phyloP scores from a whole-genome alignment of 169 alveolate species.

The Cryptosporidium ubiquitum region DNA sequence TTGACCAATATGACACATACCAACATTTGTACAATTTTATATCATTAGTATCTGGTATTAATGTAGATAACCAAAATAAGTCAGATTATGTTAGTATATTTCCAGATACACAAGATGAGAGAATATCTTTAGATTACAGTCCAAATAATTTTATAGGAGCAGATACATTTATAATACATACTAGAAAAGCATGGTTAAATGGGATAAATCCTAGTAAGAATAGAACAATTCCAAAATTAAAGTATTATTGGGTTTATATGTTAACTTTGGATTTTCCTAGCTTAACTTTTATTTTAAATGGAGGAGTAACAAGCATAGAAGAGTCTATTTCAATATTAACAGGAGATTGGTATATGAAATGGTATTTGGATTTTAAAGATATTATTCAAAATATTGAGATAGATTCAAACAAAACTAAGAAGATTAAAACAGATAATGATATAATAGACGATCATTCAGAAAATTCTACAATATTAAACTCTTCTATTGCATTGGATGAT shows the following conservation, averaged over 20 bases:
- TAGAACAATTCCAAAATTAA: conserved; percentile 92
- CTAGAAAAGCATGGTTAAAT: conserved; percentile 90
- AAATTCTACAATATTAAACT: neutral
- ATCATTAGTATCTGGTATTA: conserved; percentile 76
- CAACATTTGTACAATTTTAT: conserved; percentile 85
- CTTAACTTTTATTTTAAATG: conserved; percentile 90
- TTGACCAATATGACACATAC: conserved; percentile 89
- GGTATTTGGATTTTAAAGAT: neutral
- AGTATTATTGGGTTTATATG: conserved; percentile 89
- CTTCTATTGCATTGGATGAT: no score
- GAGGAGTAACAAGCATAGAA: conserved; percentile 88
- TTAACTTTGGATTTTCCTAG: conserved; percentile 90
- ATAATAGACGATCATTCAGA: conserved; percentile 22
- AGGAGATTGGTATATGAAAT: conserved; percentile 37
- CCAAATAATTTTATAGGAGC: conserved; percentile 84
- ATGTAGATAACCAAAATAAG: conserved; percentile 75
- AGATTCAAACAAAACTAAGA: conserved; percentile 69
- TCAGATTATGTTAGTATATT: conserved; percentile 44
- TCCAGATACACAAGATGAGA: neutral
- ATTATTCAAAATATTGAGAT: neutral
- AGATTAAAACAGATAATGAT: conserved; percentile 59
- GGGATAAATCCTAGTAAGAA: conserved; percentile 94
- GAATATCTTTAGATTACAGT: conserved; percentile 16
- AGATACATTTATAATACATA: conserved; percentile 91
- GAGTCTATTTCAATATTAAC: conserved; percentile 22